phyloP scores from a whole-genome alignment of 305 asterid genomes.

The Stenogyne calaminthoides region DNA sequence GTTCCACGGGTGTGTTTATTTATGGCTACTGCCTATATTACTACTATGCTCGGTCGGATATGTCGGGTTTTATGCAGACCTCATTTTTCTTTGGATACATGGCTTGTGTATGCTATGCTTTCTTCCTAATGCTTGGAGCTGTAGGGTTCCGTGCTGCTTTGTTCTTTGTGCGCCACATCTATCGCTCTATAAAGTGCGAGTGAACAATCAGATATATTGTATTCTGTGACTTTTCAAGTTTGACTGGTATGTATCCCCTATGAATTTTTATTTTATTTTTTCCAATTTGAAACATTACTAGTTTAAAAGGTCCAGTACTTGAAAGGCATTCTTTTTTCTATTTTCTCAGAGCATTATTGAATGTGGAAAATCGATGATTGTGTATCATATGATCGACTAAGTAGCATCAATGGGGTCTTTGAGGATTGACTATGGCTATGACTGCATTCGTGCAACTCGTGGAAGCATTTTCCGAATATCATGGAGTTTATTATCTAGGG shows the following conservation, averaged over 20 bases:
- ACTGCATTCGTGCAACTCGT: slow-evolving; percentile 11
- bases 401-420: slow-evolving; percentile 1
- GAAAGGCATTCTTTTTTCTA: neutral
- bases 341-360: slow-evolving; percentile 13
- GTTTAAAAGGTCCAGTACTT: neutral
- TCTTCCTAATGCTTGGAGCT: slow-evolving; percentile 82
- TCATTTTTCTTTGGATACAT: slow-evolving; percentile 81
- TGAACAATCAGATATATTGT: slow-evolving; percentile 29
- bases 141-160: slow-evolving; percentile 85
- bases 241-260: slow-evolving; percentile 30
- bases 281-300: neutral
- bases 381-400: slow-evolving; percentile 15
- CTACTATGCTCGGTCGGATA: slow-evolving; percentile 78
- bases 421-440: slow-evolving; percentile 22
- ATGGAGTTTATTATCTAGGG: slow-evolving; percentile 21
- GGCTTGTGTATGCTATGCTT: slow-evolving; percentile 78
- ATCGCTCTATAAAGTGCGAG: slow-evolving; percentile 67
- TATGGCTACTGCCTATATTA: slow-evolving; percentile 74
- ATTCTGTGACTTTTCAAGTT: slow-evolving; percentile 6
- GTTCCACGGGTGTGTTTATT: slow-evolving; percentile 78
- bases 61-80: slow-evolving; percentile 83
- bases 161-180: slow-evolving; percentile 75
- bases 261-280: neutral
- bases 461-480: slow-evolving; percentile 29
- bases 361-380: slow-evolving; percentile 2